Evolutionary conservation across 257 asterid genomes (phyloP).

Genomic region (Solanum bulbocastanum): DNA sequence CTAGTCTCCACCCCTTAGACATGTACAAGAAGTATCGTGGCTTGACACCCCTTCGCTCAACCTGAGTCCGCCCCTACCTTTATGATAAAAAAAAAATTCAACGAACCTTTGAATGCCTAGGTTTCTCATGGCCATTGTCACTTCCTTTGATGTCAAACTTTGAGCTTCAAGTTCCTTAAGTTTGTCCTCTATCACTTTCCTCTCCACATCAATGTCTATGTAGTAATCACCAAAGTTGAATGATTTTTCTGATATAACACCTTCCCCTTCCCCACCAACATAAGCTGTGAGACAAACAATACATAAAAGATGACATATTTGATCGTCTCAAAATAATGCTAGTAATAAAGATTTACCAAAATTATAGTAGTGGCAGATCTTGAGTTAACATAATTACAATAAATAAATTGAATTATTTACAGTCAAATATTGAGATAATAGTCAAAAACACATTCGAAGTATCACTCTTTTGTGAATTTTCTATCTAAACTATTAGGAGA

Average conservation of each 20-base stretch:
- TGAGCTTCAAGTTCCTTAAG: neutral
- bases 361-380: neutral
- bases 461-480: neutral
- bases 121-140: neutral
- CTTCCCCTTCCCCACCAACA: neutral
- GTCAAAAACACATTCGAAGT: neutral
- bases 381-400: neutral
- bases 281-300: neutral
- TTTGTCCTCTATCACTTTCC: neutral
- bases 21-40: neutral
- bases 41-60: neutral
- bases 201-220: neutral
- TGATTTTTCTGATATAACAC: neutral
- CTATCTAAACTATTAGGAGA: neutral
- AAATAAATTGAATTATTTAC: neutral
- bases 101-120: neutral
- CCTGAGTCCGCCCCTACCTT: neutral
- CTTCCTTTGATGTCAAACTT: neutral
- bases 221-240: neutral
- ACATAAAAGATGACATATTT: neutral
- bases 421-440: neutral
- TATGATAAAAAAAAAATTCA: neutral
- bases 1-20: neutral
- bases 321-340: neutral
- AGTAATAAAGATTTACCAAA: neutral